Base-by-base conservation (phyloP, 2,329 filamentous ascomycete genomes). In the Nemania sp. region DNA sequence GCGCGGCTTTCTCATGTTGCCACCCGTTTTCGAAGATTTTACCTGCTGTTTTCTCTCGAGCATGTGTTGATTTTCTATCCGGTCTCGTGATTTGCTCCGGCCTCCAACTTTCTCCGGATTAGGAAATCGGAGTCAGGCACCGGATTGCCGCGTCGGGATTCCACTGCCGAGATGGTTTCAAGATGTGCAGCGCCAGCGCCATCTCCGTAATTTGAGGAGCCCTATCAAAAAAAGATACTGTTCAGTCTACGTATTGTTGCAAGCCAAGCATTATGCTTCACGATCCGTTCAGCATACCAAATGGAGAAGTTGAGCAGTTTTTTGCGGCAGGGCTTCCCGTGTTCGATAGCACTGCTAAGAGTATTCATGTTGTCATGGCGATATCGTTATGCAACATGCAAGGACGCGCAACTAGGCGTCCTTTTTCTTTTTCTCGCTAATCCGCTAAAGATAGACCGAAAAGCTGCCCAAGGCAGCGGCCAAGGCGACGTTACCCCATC, bases 261-360 rank as follows among this genome's bases (percentile, higher is more conserved):
- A 50, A 43, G 40, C 44, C 41, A 47, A 57, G 49, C 49, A 31
- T 23, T n/a, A n/a, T n/a, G n/a, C n/a, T n/a, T n/a, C n/a, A n/a
- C n/a, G n/a, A n/a, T n/a, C n/a, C n/a, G n/a, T n/a, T n/a, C n/a
- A n/a, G n/a, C n/a, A n/a, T n/a, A n/a, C n/a, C n/a, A n/a, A n/a
- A n/a, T n/a, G n/a, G n/a, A 24, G 33, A 39, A 51, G n/a, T 24
- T 20, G 37, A 26, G 24, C 15, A 52, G 26, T 26, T 51, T 53
- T 45, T 53, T 28, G n/a, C 49, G 56, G 56, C 42, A 40, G n/a
- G 42, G 24, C 20, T 28, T 49, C 42, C 56, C 56, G 56, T 28
- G 19, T 15, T 34, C 14, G 34, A 44, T 31, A 28, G 7, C 9
- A 14, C 22, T 12, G 33, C 15, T 15, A 7, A 8, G 14, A 28